Evolutionary conservation across 2,329 filamentous ascomycete species (phyloP), one percentile per base, ranked within the genome.

Genomic region (Colletotrichum tropicicola): DNA sequence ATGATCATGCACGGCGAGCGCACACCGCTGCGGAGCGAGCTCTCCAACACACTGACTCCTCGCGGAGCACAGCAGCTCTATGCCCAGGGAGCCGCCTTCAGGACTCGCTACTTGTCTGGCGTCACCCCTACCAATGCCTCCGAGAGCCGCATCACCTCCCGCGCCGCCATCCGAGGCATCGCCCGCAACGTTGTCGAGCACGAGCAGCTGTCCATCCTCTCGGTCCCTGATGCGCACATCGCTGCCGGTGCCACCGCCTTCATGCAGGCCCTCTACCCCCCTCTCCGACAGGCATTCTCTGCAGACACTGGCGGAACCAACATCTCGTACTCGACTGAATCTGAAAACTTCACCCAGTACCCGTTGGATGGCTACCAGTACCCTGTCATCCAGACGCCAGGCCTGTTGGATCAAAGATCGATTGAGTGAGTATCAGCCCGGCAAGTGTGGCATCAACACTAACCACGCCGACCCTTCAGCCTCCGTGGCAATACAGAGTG

Each of bases 181-280:
- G 70, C 76, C 17, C 52, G 68, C 8, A 73, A 83, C 62, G 75
- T 77, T n/a, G 80, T 88, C 49, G 79, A 87, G 70, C 85, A 84
- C 63, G 69, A 62, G 2, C 81, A 87, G 69, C 69, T 89, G 17
- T 72, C 74, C 30, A 69, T 85, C 32, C 68, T 78, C 30, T 79
- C 81, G 19, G 79, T 73, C 35, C 72, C 76, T 5, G 79, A 84
- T 53, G 73, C 77, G 25, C 83, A 79, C 71, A 72, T 94, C 30
- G 86, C 89, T 54, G 89, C 85, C 65, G 89, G 92, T 3, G 92
- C 92, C 32, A 81, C 87, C 54, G 93, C 90, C 1, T 97, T 97
- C 77, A 79, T 96, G 70, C 94, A 97, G 74, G 93, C 91, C 5
- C 82, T 97, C 4, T 97, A 97, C 73, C 93, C 94, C 3, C 92